Evolutionary conservation across 2,329 filamentous ascomycete species (phyloP).

Genomic region (Dactylonectria macrodidyma): DNA sequence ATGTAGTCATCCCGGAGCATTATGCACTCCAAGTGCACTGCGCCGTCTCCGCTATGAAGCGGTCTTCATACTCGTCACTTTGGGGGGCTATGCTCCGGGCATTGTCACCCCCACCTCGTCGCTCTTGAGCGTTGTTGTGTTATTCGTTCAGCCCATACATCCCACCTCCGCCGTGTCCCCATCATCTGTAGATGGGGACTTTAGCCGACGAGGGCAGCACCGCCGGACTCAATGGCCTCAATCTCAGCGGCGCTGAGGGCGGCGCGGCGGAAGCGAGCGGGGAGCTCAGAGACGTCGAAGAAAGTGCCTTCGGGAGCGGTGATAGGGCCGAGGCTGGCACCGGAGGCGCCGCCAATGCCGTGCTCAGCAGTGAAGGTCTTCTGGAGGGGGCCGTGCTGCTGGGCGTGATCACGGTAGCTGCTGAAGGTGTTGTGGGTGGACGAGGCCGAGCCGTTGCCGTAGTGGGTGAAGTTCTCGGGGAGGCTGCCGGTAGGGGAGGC

Average conservation of each 20-base stretch:
- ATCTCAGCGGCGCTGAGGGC: slow-evolving; percentile 88
- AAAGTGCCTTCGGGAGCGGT: slow-evolving; percentile 79
- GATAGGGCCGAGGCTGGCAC: slow-evolving; percentile 81
- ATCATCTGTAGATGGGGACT: slow-evolving; percentile 31
- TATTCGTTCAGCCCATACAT: slow-evolving; percentile 39
- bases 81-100: slow-evolving; percentile 38
- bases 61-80: slow-evolving; percentile 40
- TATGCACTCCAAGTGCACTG: slow-evolving; percentile 28
- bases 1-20: slow-evolving; percentile 25
- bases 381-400: slow-evolving; percentile 83
- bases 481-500: slow-evolving; percentile 77
- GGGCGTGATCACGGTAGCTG: slow-evolving; percentile 82
- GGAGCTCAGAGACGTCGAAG: slow-evolving; percentile 93
- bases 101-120: slow-evolving; percentile 32
- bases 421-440: slow-evolving; percentile 76
- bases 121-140: slow-evolving; percentile 35
- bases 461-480: slow-evolving; percentile 65
- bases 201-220: slow-evolving; percentile 73
- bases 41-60: slow-evolving; percentile 33
- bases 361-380: slow-evolving; percentile 63
- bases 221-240: slow-evolving; percentile 94
- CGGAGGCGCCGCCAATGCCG: slow-evolving; percentile 74
- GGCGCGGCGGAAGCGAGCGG: slow-evolving; percentile 83
- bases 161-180: slow-evolving; percentile 43
- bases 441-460: slow-evolving; percentile 50